phyloP scores from a whole-genome alignment of 2,329 filamentous ascomycete genomes.

The Pseudogymnoascus pannorum region DNA sequence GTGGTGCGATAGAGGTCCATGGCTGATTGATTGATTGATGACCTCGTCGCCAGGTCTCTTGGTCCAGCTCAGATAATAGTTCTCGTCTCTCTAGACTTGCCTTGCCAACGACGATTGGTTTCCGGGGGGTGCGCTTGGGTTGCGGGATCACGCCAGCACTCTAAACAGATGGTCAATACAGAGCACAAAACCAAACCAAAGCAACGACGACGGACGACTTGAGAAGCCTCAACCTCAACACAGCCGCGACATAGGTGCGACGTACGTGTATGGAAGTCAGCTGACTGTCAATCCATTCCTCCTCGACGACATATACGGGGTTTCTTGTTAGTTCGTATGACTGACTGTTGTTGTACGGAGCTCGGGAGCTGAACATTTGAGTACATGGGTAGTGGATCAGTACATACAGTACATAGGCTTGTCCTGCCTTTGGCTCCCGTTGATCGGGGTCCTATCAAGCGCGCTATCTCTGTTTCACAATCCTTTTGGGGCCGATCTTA shows the following conservation, averaged over 20 bases:
- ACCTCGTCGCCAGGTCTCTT: not conserved
- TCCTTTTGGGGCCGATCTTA: not conserved
- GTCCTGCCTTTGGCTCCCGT: not conserved
- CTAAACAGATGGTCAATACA: not conserved
- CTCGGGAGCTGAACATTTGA: not conserved
- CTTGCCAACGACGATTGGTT: not conserved
- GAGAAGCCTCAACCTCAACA: not conserved
- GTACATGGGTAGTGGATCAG: not conserved
- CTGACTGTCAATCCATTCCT: not conserved
- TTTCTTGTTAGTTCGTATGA: not conserved
- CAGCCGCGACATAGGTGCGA: not conserved
- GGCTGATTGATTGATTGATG: not conserved
- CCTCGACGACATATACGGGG: not conserved
- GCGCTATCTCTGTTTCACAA: not conserved
- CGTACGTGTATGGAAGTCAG: constrained; percentile 5
- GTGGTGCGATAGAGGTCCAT: constrained; percentile 1
- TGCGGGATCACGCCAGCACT: not conserved
- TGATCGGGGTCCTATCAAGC: constrained; percentile 1
- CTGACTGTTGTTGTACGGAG: not conserved
- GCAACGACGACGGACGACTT: too few species aligned
- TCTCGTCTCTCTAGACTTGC: not conserved
- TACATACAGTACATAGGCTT: not conserved
- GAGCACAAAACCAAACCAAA: not conserved
- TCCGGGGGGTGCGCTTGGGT: not conserved
- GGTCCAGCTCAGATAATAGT: not conserved